Evolutionary conservation across 495 filamentous ascomycete genomes (phyloP).

Genomic region (Aspergillus egyptiacus): DNA sequence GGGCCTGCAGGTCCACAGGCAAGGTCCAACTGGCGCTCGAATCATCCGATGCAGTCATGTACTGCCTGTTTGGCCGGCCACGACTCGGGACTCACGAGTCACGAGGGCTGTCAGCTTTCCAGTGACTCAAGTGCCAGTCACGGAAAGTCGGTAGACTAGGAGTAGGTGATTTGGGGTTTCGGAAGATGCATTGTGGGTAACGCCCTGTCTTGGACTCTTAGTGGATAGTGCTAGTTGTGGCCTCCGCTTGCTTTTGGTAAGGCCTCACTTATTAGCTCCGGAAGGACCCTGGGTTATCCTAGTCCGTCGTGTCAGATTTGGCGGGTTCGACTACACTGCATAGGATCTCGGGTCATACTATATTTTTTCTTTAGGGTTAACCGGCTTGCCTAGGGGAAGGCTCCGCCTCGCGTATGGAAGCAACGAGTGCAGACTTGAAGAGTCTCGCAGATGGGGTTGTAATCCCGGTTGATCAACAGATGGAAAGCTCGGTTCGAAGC

Average conservation of each 20-base stretch:
- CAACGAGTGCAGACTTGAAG: too few species aligned
- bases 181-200: conserved; percentile 17
- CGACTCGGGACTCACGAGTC: too few species aligned
- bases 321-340: too few species aligned
- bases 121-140: too few species aligned
- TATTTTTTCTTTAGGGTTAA: too few species aligned
- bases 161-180: too few species aligned
- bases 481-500: not conserved
- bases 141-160: too few species aligned
- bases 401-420: too few species aligned
- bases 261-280: not conserved
- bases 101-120: conserved; percentile 22
- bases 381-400: too few species aligned
- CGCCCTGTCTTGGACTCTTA: not conserved
- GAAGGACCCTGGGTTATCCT: conserved; percentile 9
- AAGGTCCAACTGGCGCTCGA: conserved; percentile 16
- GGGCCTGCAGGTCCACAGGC: not conserved
- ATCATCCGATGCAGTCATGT: conserved; percentile 13
- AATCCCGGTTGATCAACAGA: not conserved
- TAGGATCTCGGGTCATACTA: too few species aligned
- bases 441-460: too few species aligned
- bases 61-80: conserved; percentile 16
- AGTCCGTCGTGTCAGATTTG: not conserved
- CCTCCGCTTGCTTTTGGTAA: conserved; percentile 10
- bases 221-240: conserved; percentile 4